Percentiles rank a stretch among this genome's conserved stretches.
These are phyloP conservation scores for Kalanchoe fedtschenkoi DNA, from an alignment of 164 flowering plant genomes.

Conservation along the genomic window DNA sequence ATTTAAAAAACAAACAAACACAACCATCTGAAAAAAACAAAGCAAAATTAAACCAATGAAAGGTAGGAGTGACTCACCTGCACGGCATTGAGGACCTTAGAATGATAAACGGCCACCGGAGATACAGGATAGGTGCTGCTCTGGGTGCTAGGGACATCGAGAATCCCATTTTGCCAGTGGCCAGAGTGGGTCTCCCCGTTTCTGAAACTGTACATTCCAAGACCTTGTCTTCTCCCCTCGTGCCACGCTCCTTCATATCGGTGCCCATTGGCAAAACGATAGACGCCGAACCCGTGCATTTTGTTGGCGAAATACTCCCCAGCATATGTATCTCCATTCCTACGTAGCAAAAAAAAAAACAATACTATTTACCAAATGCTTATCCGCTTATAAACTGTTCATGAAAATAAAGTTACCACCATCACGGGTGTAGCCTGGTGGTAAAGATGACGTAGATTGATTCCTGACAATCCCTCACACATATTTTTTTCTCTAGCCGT, in stretches of 20 bases:
- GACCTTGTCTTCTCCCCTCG: conserved; percentile 49
- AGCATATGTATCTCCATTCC: conserved; percentile 47
- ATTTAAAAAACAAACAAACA: too few species aligned
- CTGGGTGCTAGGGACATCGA: conserved; percentile 40
- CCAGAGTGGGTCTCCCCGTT: conserved; percentile 48
- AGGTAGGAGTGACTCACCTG: conserved; percentile 24
- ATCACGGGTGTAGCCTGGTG: too few species aligned
- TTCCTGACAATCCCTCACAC: too few species aligned
- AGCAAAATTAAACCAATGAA: neutral
- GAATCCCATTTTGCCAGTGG: conserved; percentile 48
- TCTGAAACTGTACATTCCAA: conserved; percentile 50
- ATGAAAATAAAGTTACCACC: neutral
- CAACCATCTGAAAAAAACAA: neutral
- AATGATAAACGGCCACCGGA: conserved; percentile 35
- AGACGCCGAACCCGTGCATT: conserved; percentile 53
- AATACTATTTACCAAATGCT: too few species aligned
- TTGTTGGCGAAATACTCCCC: conserved; percentile 54
- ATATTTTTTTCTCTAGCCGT: neutral
- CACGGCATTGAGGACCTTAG: conserved; percentile 41
- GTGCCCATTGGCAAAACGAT: conserved; percentile 40
- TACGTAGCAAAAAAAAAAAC: conserved; percentile 7
- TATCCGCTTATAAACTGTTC: neutral
- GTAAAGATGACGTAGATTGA: too few species aligned
- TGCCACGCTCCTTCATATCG: conserved; percentile 53
- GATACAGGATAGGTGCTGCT: conserved; percentile 26